phyloP scores from a whole-genome alignment of 768 basidiomycete species.

The Nidularia pulvinata region DNA sequence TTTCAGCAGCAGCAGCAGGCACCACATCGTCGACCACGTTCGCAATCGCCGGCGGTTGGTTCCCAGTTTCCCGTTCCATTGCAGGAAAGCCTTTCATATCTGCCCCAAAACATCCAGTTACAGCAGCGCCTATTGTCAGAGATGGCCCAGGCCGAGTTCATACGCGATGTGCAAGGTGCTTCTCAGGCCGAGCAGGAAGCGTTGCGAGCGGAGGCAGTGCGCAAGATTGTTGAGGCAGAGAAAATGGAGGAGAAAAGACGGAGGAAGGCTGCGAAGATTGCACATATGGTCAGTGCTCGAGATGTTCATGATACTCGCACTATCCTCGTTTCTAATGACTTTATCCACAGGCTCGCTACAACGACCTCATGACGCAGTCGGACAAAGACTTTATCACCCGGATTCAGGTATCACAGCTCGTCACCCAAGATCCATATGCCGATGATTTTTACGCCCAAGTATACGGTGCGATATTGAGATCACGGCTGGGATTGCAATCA shows the following conservation, averaged over 20 bases:
- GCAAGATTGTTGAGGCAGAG: constrained; percentile 91
- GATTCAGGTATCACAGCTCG: constrained; percentile 97
- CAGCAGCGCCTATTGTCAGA: constrained; percentile 80
- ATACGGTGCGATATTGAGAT: constrained; percentile 82
- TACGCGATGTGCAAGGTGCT: constrained; percentile 62
- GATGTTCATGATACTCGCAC: too few relatives aligned
- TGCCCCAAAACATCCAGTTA: constrained; percentile 64
- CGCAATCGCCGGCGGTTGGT: constrained; percentile 36
- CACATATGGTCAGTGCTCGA: constrained; percentile 68
- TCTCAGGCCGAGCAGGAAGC: constrained; percentile 68
- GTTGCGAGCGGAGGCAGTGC: constrained; percentile 76
- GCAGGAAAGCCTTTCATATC: constrained; percentile 41
- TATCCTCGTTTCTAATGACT: constrained; percentile 5
- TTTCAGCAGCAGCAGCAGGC: constrained; percentile 35
- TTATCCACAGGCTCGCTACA: constrained; percentile 76
- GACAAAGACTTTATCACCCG: constrained; percentile 99
- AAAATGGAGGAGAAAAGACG: constrained; percentile 84
- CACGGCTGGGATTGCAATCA: constrained; percentile 71
- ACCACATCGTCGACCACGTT: constrained; percentile 48
- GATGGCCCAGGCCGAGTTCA: constrained; percentile 68
- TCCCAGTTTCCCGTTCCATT: constrained; percentile 31
- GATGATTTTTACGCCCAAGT: constrained; percentile 99
- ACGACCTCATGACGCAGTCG: constrained; percentile 95
- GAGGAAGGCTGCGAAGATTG: constrained; percentile 82
- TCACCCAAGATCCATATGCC: constrained; percentile 95